Conservation (phyloP, 176 grass and related monocot genomes). For the Ensete ventricosum region DNA sequence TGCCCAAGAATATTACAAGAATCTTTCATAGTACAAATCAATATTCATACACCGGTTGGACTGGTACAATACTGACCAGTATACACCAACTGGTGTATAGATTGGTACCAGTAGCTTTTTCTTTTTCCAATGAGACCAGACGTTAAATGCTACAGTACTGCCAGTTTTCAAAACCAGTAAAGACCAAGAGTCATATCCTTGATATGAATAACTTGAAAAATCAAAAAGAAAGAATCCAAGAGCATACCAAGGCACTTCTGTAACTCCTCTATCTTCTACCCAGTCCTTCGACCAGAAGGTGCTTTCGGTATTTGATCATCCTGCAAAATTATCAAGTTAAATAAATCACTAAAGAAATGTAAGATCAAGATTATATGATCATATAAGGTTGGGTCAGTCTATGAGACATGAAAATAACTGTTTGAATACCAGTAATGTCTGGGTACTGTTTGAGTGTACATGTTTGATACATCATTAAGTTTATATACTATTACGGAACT, state of each 20-base stretch:
- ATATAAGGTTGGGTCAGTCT: neutral
- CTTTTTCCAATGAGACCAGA: too few species aligned
- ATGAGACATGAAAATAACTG: neutral
- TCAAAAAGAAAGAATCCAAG: neutral
- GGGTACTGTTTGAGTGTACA: neutral
- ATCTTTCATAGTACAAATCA: too few species aligned
- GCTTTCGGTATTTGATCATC: conserved; percentile 50
- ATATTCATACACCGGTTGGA: too few species aligned
- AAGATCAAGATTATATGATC: neutral
- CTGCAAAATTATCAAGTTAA: conserved; percentile 27
- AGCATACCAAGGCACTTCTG: neutral
- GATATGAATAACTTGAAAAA: too few species aligned
- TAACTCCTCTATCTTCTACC: conserved; percentile 23
- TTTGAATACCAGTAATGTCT: neutral
- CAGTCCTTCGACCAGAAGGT: conserved; percentile 36
- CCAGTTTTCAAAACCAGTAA: too few species aligned
- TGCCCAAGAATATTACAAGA: too few species aligned
- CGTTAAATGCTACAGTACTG: too few species aligned
- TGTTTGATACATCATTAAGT: neutral
- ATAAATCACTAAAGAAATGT: neutral
- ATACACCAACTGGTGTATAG: too few species aligned
- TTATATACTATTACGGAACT: neutral
- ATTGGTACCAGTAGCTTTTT: too few species aligned
- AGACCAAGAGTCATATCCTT: too few species aligned
- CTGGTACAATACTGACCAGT: too few species aligned